phyloP scores from a whole-genome alignment of 306 rosid species.

The Ceratonia siliqua region DNA sequence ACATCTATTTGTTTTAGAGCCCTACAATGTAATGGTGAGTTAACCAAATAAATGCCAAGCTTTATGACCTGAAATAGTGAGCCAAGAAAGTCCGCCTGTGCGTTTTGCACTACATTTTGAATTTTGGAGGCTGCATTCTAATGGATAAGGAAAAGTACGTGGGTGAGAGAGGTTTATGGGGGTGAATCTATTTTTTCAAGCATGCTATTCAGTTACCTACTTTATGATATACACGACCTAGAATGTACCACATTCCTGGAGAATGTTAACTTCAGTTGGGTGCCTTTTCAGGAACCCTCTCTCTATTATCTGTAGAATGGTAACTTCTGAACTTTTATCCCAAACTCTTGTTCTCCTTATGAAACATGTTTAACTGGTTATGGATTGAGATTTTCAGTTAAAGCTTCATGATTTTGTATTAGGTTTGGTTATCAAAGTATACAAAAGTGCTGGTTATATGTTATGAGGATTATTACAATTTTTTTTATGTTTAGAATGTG shows the following conservation, averaged over 20 bases:
- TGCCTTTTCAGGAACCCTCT: constrained; percentile 15
- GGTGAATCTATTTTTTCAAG: background rate
- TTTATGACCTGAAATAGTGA: background rate
- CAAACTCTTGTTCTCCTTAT: background rate
- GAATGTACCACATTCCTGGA: background rate
- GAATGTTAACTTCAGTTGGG: too few relatives aligned
- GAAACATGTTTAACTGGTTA: constrained; percentile 7
- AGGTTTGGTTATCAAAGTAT: background rate
- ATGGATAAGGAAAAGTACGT: background rate
- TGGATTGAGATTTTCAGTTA: constrained; percentile 4
- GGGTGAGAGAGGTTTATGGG: background rate
- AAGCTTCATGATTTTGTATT: background rate
- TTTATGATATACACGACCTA: background rate
- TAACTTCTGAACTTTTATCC: background rate
- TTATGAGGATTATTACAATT: background rate
- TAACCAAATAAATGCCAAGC: background rate
- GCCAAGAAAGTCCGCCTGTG: background rate
- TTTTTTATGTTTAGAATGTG: too few relatives aligned
- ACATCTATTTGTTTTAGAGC: too few relatives aligned
- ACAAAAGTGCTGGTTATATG: background rate
- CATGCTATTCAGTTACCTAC: background rate
- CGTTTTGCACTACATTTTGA: background rate
- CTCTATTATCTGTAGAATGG: background rate
- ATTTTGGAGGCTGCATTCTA: background rate
- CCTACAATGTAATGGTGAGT: background rate